phyloP scores from a whole-genome alignment of 163 green algal species.

The Chlamydomonas reinhardtii region DNA sequence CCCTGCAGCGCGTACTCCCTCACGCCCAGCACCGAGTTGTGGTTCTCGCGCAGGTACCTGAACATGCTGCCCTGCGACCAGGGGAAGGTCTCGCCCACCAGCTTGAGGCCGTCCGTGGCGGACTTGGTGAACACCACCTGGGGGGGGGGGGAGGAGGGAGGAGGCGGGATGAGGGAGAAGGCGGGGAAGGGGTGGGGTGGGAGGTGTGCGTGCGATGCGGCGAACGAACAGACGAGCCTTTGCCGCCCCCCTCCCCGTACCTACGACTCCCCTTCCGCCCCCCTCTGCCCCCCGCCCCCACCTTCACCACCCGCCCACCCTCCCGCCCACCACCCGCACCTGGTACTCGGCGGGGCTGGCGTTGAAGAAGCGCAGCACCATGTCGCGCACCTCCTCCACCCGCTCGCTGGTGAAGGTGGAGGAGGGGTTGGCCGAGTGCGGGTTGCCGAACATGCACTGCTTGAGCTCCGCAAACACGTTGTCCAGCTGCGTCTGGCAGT shows the following conservation, averaged over 20 bases:
- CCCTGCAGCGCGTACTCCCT: slow-evolving; percentile 75
- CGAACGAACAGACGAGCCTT: too few relatives aligned
- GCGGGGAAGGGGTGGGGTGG: too few relatives aligned
- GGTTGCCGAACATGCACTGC: slow-evolving; percentile 80
- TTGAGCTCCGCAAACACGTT: slow-evolving; percentile 71
- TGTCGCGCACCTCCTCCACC: slow-evolving; percentile 50
- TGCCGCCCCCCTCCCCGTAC: too few relatives aligned
- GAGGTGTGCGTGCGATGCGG: too few relatives aligned
- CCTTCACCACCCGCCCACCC: too few relatives aligned
- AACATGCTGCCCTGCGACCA: slow-evolving; percentile 72
- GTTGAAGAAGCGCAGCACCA: slow-evolving; percentile 70
- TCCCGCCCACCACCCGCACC: background rate
- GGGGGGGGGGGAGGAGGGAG: too few relatives aligned
- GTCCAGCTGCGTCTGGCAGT: slow-evolving; percentile 75
- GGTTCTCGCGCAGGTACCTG: slow-evolving; percentile 84
- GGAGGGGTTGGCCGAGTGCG: slow-evolving; percentile 76
- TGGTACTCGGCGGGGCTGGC: slow-evolving; percentile 70
- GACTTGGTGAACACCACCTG: slow-evolving; percentile 86
- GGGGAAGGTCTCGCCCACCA: slow-evolving; percentile 88
- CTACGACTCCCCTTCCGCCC: too few relatives aligned
- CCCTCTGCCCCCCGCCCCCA: too few relatives aligned
- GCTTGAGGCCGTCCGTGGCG: slow-evolving; percentile 82
- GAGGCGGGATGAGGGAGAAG: too few relatives aligned
- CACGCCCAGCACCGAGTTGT: slow-evolving; percentile 90
- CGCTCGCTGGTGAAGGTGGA: slow-evolving; percentile 62